Conservation (phyloP, 1,139 yeast species). For the Saccharomycopsis hybrid region DNA sequence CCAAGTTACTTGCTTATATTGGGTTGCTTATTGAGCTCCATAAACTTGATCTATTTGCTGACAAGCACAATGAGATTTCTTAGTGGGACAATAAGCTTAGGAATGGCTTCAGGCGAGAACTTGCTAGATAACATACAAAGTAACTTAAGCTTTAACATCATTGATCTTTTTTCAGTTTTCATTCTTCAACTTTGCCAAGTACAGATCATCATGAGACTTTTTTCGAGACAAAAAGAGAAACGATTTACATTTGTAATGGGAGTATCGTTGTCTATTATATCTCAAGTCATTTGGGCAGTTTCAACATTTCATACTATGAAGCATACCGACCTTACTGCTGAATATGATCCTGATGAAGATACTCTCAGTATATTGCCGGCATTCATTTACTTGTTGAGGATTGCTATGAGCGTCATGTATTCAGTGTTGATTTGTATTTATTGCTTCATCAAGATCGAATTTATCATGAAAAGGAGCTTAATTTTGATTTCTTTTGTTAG, state of each 20-base stretch:
- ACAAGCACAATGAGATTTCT: constrained; percentile 43
- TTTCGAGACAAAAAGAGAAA: constrained; percentile 65
- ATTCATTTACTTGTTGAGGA: constrained; percentile 69
- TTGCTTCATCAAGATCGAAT: constrained; percentile 47
- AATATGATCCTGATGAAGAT: constrained; percentile 29
- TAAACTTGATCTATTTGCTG: constrained; percentile 47
- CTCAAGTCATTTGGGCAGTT: constrained; percentile 68
- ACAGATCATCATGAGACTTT: constrained; percentile 66
- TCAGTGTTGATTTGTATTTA: constrained; percentile 61
- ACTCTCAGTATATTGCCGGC: constrained; percentile 66
- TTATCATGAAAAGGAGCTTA: constrained; percentile 46
- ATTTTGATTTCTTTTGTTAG: constrained; percentile 54
- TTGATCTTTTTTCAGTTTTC: constrained; percentile 59
- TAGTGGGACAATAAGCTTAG: constrained; percentile 43
- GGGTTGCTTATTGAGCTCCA: constrained; percentile 44
- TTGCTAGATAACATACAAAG: constrained; percentile 43
- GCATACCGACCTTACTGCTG: neutral
- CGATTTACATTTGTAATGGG: constrained; percentile 62
- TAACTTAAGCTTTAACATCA: constrained; percentile 45
- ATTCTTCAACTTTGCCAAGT: constrained; percentile 68
- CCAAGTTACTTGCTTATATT: constrained; percentile 43
- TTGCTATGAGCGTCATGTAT: constrained; percentile 67
- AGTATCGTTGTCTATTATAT: constrained; percentile 43
- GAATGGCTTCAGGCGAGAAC: constrained; percentile 48
- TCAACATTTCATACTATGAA: constrained; percentile 40